Evolutionary conservation across 2,329 filamentous ascomycete species (phyloP).

Genomic region (Monascus ruber): DNA sequence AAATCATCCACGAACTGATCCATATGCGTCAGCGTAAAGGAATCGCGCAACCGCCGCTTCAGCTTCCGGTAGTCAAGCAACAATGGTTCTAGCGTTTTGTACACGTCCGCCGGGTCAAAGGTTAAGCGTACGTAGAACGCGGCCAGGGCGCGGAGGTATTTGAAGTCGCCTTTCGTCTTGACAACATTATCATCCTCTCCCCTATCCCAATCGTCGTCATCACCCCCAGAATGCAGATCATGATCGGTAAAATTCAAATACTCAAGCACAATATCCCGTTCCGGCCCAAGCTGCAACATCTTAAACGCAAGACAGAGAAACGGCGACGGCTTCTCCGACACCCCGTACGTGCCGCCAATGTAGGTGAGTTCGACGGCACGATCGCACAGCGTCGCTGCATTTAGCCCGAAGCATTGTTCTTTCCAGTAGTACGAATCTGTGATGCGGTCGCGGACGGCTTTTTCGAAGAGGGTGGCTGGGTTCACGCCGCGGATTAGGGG

Average conservation of each 20-base stretch:
- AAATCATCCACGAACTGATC: constrained; percentile 93
- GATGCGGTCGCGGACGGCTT: constrained; percentile 89
- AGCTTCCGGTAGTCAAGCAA: constrained; percentile 76
- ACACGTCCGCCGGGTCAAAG: constrained; percentile 69
- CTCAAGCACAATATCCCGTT: constrained; percentile 64
- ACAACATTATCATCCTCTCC: constrained; percentile 18
- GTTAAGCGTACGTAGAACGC: constrained; percentile 91
- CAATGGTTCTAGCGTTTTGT: constrained; percentile 66
- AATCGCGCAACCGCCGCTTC: constrained; percentile 60
- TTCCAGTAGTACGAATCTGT: constrained; percentile 96
- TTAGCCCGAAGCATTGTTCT: constrained; percentile 94
- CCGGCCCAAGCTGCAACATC: constrained; percentile 75
- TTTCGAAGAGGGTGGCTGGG: constrained; percentile 91
- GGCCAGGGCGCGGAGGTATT: constrained; percentile 78
- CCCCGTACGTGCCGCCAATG: constrained; percentile 79
- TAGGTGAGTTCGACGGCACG: constrained; percentile 75
- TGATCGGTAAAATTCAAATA: constrained; percentile 71
- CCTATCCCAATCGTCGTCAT: constrained; percentile 14
- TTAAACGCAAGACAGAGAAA: constrained; percentile 95
- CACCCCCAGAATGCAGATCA: constrained; percentile 51
- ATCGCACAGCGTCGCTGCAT: constrained; percentile 69
- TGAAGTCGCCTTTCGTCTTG: constrained; percentile 39
- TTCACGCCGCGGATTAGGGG: constrained; percentile 79
- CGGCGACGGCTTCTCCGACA: constrained; percentile 70
- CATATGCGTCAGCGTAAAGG: constrained; percentile 65